A percentile compares a stretch with the other conserved stretches of the same genome.
phyloP scores from a whole-genome alignment of 768 basidiomycete genomes.

The Lactarius deliciosus region DNA sequence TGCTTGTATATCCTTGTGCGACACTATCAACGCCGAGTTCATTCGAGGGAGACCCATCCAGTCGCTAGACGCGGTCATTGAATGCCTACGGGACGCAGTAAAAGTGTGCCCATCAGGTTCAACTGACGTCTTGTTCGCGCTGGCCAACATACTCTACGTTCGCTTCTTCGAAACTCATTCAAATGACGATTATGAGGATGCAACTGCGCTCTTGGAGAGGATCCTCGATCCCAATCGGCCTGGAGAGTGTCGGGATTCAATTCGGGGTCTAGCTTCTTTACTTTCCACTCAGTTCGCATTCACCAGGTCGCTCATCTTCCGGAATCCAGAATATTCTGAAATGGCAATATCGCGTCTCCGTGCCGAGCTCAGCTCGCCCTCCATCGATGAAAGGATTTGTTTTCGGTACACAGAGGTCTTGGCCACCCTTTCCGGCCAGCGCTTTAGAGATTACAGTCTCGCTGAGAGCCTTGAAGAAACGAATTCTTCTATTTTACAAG shows the following conservation, averaged over 20 bases:
- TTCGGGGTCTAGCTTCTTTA: neutral
- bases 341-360: slow-evolving; percentile 1
- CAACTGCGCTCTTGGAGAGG: neutral
- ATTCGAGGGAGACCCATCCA: neutral
- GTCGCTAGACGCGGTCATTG: neutral
- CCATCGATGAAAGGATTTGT: neutral
- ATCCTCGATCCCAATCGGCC: neutral
- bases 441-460: neutral
- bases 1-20: neutral
- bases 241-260: neutral
- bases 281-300: neutral
- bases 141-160: slow-evolving; percentile 1
- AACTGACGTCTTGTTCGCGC: neutral
- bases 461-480: neutral
- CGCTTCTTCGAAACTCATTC: slow-evolving; percentile 3
- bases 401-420: neutral
- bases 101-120: neutral
- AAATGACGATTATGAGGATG: slow-evolving; percentile 14
- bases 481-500: neutral
- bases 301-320: neutral
- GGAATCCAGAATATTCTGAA: slow-evolving; percentile 8
- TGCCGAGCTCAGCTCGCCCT: neutral
- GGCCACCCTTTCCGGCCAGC: neutral
- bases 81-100: neutral
- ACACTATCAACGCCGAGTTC: neutral